These are phyloP conservation scores for Fusarium devonianum DNA, from an alignment of 2,329 filamentous ascomycete species.

Conservation along the genomic window DNA sequence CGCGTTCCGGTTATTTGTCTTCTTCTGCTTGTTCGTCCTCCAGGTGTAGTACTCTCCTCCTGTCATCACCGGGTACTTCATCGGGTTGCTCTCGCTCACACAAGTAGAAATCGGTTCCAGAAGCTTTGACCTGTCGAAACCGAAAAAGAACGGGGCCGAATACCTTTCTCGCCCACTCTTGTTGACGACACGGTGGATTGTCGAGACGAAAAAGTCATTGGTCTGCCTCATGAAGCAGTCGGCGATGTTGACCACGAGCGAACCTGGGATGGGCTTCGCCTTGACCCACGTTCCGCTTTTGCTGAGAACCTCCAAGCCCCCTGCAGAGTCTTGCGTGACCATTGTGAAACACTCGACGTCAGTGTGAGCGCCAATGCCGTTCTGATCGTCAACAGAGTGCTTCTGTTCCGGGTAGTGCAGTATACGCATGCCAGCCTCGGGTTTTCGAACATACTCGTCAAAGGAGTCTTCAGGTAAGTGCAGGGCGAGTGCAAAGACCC, in stretches of 20 bases:
- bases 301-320: conserved; percentile 55
- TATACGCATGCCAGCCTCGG: no score
- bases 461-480: no score
- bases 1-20: no score
- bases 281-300: conserved; percentile 53
- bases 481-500: no score
- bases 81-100: conserved; percentile 41
- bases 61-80: conserved; percentile 46
- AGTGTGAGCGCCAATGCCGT: conserved; percentile 55
- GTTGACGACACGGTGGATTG: conserved; percentile 58
- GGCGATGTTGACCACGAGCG: conserved; percentile 61
- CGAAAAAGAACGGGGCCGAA: conserved; percentile 58
- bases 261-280: conserved; percentile 49
- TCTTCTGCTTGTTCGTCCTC: conserved; percentile 47
- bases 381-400: conserved; percentile 30
- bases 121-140: conserved; percentile 42
- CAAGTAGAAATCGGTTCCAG: conserved; percentile 45
- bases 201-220: conserved; percentile 57
- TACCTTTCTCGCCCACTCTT: conserved; percentile 49
- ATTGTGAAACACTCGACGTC: conserved; percentile 59
- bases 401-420: no score
- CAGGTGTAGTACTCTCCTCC: conserved; percentile 45
- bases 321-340: conserved; percentile 52
- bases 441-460: no score
- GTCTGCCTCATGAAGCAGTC: conserved; percentile 60